phyloP scores from a whole-genome alignment of 768 basidiomycete species.

The Multifurca ochricompacta region DNA sequence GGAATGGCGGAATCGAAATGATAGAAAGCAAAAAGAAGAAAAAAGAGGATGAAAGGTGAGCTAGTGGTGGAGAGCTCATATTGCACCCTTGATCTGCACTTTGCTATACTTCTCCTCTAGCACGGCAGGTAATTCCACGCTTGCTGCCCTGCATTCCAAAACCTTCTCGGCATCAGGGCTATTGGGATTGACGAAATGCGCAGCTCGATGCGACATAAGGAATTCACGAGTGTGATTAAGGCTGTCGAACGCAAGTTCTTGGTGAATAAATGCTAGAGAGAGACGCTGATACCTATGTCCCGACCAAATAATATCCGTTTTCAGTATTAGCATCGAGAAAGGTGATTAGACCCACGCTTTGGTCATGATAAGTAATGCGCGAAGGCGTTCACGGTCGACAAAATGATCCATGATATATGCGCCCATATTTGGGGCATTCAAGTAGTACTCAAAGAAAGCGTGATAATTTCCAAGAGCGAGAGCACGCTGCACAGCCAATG shows the following conservation, averaged over 20 bases:
- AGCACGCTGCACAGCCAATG: slow-evolving; percentile 82
- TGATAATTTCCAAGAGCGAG: slow-evolving; percentile 93
- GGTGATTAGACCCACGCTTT: slow-evolving; percentile 65
- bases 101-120: slow-evolving; percentile 80
- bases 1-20: not conserved
- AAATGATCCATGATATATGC: slow-evolving; percentile 99
- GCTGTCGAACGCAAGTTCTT: slow-evolving; percentile 79
- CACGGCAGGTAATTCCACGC: slow-evolving; percentile 46
- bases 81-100: slow-evolving; percentile 88
- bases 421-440: slow-evolving; percentile 89
- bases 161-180: slow-evolving; percentile 54
- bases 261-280: slow-evolving; percentile 65
- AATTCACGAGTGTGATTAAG: slow-evolving; percentile 58
- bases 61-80: slow-evolving; percentile 37
- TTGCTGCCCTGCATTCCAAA: slow-evolving; percentile 65
- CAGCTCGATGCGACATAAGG: slow-evolving; percentile 59
- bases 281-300: slow-evolving; percentile 70
- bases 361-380: slow-evolving; percentile 81
- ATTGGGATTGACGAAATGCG: slow-evolving; percentile 57
- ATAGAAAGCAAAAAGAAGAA: not conserved
- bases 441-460: slow-evolving; percentile 78
- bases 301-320: not conserved
- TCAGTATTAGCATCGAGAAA: slow-evolving; percentile 2
- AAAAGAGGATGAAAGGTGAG: slow-evolving; percentile 18
- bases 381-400: slow-evolving; percentile 81